Evolutionary conservation across 345 rosid species (phyloP).

Genomic region (Rhodomyrtus tomentosa): DNA sequence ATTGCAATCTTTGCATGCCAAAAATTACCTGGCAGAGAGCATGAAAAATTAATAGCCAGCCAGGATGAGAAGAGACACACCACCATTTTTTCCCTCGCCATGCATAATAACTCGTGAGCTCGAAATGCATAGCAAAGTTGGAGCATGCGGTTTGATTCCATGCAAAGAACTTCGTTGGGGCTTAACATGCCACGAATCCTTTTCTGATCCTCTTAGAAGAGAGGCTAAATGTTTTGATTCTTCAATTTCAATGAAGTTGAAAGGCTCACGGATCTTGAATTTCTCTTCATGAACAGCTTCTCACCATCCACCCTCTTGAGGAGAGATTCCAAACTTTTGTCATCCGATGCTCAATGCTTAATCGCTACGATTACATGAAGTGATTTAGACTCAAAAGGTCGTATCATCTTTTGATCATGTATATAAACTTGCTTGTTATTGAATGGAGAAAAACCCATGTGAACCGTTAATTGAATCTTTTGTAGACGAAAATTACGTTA

Average conservation of each 20-base stretch:
- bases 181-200: neutral
- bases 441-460: neutral
- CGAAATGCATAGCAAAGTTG: neutral
- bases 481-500: neutral
- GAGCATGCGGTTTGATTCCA: neutral
- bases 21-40: neutral
- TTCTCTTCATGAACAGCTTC: neutral
- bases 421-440: neutral
- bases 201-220: neutral
- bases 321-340: neutral
- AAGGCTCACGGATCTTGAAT: neutral
- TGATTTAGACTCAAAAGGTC: neutral
- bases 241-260: neutral
- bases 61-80: neutral
- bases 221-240: neutral
- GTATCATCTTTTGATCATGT: neutral
- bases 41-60: neutral
- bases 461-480: neutral
- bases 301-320: neutral
- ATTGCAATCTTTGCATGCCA: neutral
- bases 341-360: neutral
- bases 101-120: neutral
- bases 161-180: neutral
- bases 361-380: neutral
- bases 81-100: neutral